Conservation (phyloP, 176 grass and related monocot species). For the Panicum miliaceum region DNA sequence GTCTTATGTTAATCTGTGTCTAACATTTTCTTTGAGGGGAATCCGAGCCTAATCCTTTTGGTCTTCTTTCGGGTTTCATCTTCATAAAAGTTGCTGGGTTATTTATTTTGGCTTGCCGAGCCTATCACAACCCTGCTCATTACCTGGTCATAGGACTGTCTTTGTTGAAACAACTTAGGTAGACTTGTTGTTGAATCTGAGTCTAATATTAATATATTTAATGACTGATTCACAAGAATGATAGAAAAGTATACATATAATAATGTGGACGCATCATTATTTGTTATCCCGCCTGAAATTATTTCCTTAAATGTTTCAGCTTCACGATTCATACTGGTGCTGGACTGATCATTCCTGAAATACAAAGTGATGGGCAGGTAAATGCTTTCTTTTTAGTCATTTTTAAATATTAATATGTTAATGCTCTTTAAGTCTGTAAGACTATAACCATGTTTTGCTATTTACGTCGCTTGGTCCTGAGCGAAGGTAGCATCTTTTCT, state of each 20-base stretch:
- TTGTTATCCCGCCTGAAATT: slow-evolving; percentile 33
- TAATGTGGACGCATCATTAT: slow-evolving; percentile 27
- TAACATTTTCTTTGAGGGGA: not conserved
- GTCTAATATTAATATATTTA: slow-evolving; percentile 9
- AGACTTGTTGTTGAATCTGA: not conserved
- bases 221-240: not conserved
- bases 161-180: not conserved
- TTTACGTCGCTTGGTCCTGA: not conserved
- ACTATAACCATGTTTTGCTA: slow-evolving; percentile 9
- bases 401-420: not conserved
- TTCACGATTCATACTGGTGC: slow-evolving; percentile 95
- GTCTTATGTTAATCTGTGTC: not conserved
- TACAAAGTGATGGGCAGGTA: slow-evolving; percentile 91
- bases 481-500: not conserved
- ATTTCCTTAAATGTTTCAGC: slow-evolving; percentile 53
- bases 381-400: slow-evolving; percentile 29
- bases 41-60: not conserved
- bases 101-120: not conserved
- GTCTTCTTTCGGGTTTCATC: not conserved
- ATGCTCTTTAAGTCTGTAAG: not conserved
- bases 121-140: not conserved
- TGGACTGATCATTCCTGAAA: slow-evolving; percentile 94
- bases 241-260: slow-evolving; percentile 7
- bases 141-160: not conserved
- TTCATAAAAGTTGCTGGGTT: not conserved